Evolutionary conservation across 2,329 filamentous ascomycete genomes (phyloP).

Genomic region (Graphilbum fragrans): DNA sequence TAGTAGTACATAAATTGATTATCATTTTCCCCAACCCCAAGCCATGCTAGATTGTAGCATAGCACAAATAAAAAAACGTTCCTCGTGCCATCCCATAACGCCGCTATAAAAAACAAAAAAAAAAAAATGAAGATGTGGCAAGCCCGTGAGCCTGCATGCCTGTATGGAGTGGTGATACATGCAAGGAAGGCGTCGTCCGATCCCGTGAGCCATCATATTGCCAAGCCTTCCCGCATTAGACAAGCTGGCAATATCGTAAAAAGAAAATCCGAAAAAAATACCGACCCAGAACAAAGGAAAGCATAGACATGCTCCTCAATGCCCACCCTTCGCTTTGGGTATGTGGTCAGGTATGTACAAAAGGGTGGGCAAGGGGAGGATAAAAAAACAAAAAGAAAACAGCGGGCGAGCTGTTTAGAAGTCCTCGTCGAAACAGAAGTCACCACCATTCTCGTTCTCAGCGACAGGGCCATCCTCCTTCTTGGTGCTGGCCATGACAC

Average conservation of each 20-base stretch:
- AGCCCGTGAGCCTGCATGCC: too few species aligned
- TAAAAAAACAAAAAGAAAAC: background rate
- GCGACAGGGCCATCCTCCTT: slow-evolving; percentile 28
- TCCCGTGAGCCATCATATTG: too few species aligned
- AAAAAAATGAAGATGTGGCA: slow-evolving; percentile 8
- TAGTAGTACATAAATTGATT: slow-evolving; percentile 5
- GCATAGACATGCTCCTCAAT: too few species aligned
- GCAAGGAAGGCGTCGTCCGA: too few species aligned
- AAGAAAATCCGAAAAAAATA: too few species aligned
- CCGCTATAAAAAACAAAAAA: slow-evolving; percentile 4
- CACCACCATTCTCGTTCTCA: slow-evolving; percentile 51
- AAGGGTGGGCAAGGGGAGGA: background rate
- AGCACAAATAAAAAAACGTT: background rate
- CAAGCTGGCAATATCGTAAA: too few species aligned
- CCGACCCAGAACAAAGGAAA: too few species aligned
- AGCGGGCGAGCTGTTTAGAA: slow-evolving; percentile 50
- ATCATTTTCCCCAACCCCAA: slow-evolving; percentile 4
- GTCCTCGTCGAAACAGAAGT: slow-evolving; percentile 92
- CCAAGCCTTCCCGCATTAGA: too few species aligned
- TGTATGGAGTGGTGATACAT: too few species aligned
- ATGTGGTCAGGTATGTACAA: too few species aligned
- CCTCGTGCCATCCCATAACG: background rate
- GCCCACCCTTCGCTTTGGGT: too few species aligned
- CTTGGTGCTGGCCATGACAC: slow-evolving; percentile 88
- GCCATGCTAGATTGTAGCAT: slow-evolving; percentile 1